Percentiles rank a stretch among this genome's conserved stretches.
phyloP scores from a whole-genome alignment of 148 eudicot genomes.

The Camellia granthamiana region DNA sequence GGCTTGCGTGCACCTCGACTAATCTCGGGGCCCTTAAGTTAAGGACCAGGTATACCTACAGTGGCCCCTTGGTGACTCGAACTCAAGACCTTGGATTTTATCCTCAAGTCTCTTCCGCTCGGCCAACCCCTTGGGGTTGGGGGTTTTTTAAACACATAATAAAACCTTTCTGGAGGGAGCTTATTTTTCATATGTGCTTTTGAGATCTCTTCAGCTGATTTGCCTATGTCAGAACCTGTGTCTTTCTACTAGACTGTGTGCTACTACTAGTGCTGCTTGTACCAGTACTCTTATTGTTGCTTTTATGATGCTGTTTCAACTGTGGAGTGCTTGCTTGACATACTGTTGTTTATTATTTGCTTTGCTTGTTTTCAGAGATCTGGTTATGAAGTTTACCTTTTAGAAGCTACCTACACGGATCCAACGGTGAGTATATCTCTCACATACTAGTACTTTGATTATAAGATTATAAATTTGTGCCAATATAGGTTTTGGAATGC shows the following conservation, averaged over 20 bases:
- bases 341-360: conserved; percentile 14
- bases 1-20: no score
- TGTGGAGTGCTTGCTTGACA: conserved; percentile 9
- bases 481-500: neutral
- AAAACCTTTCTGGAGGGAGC: neutral
- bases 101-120: no score
- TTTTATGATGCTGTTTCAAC: conserved; percentile 3
- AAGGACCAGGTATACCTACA: no score
- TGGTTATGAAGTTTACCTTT: conserved; percentile 89
- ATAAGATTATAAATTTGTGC: neutral
- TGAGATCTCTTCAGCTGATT: neutral
- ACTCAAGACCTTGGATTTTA: no score
- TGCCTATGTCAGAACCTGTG: neutral
- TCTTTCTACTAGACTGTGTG: neutral
- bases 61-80: no score
- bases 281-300: neutral
- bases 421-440: conserved; percentile 63
- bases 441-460: conserved; percentile 4
- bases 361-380: conserved; percentile 61
- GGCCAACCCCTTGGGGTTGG: neutral
- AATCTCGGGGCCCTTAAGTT: no score
- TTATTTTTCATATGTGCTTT: neutral
- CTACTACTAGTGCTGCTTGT: neutral
- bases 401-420: conserved; percentile 93
- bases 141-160: neutral